phyloP scores from a whole-genome alignment of 148 eudicot genomes.

The Fagopyrum tataricum region DNA sequence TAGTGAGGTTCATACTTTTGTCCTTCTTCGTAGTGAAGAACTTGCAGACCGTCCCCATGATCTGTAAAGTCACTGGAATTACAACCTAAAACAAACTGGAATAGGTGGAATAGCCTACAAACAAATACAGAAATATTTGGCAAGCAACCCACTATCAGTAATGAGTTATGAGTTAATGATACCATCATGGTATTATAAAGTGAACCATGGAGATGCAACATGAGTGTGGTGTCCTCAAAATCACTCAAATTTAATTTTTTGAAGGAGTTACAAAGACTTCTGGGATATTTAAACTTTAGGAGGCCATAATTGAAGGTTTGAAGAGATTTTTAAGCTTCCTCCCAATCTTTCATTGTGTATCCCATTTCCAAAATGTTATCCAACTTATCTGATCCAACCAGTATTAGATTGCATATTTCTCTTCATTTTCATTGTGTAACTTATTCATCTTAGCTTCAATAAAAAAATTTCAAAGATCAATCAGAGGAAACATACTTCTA shows the following conservation, averaged over 20 bases:
- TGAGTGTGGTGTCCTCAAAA: too few species aligned
- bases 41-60: too few species aligned
- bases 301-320: too few species aligned
- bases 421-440: too few species aligned
- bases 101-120: not conserved
- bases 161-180: not conserved
- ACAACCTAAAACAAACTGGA: not conserved
- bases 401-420: too few species aligned
- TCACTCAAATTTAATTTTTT: not conserved
- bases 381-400: too few species aligned
- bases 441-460: too few species aligned
- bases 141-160: too few species aligned
- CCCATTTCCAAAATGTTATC: not conserved
- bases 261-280: too few species aligned
- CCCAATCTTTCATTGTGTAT: not conserved
- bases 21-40: too few species aligned
- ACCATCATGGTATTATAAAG: not conserved
- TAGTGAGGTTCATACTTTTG: too few species aligned
- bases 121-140: not conserved
- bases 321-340: not conserved
- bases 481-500: conserved; percentile 45
- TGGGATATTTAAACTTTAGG: too few species aligned
- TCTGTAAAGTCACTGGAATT: not conserved
- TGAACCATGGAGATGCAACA: not conserved
- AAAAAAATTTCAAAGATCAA: not conserved